Evolutionary conservation across 345 rosid genomes (phyloP).

Genomic region (Zanthoxylum bungeanum): DNA sequence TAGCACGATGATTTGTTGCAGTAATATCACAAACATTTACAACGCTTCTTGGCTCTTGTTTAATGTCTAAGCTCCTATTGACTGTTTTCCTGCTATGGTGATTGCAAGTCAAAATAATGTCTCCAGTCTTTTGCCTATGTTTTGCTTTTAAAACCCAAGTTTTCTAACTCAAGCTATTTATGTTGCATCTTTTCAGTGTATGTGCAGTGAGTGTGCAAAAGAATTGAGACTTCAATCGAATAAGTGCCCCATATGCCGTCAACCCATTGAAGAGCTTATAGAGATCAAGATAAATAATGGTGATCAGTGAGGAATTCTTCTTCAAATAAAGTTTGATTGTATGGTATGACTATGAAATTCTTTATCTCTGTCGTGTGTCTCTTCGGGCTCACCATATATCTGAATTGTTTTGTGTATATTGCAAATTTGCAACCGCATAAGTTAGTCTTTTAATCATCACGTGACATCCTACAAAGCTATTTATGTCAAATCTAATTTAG

Average conservation of each 20-base stretch:
- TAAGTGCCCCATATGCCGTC: slow-evolving; percentile 90
- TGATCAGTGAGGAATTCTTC: slow-evolving; percentile 36
- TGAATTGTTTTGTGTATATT: slow-evolving; percentile 31
- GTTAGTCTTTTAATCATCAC: slow-evolving; percentile 10
- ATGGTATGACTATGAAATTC: slow-evolving; percentile 20
- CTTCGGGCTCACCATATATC: background rate
- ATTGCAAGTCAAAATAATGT: background rate
- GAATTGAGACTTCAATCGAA: slow-evolving; percentile 73
- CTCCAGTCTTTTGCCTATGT: background rate
- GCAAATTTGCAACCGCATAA: background rate
- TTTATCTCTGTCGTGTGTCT: slow-evolving; percentile 1
- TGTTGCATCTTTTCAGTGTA: slow-evolving; percentile 50
- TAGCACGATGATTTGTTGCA: background rate
- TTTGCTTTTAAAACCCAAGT: background rate
- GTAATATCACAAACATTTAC: background rate
- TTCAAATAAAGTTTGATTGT: slow-evolving; percentile 24
- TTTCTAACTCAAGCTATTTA: slow-evolving; percentile 5
- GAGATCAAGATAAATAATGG: slow-evolving; percentile 65
- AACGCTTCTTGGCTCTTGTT: background rate
- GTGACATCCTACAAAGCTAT: background rate
- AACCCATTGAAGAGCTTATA: slow-evolving; percentile 68
- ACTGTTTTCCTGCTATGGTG: background rate
- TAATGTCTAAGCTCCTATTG: background rate
- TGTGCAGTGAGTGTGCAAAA: slow-evolving; percentile 84
- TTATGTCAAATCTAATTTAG: slow-evolving; percentile 3